phyloP scores from a whole-genome alignment of 2,329 filamentous ascomycete genomes.

The Neoarthrinium moseri region DNA sequence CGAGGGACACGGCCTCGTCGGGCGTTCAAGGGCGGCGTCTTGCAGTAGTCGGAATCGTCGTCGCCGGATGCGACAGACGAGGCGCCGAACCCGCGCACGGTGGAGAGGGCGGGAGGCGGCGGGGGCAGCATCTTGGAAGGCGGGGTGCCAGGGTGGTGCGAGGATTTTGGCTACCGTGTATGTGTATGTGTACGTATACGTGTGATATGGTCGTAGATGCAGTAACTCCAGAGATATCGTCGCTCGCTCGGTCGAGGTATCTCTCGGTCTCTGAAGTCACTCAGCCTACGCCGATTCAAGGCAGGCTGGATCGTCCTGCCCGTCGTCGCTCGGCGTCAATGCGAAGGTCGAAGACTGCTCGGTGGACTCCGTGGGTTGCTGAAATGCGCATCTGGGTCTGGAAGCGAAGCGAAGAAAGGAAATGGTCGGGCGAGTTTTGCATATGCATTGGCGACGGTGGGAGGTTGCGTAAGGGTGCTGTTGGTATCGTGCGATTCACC shows the following conservation, averaged over 20 bases:
- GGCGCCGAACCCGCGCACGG: constrained; percentile 56
- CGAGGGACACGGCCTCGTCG: constrained; percentile 37
- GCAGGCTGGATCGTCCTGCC: constrained; percentile 38
- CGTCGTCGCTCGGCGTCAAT: constrained; percentile 60
- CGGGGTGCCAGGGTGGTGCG: not conserved
- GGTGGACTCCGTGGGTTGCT: constrained; percentile 47
- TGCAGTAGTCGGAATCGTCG: constrained; percentile 53
- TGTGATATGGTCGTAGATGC: not conserved
- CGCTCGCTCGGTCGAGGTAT: constrained; percentile 2
- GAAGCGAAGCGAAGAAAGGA: constrained; percentile 47
- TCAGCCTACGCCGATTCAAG: constrained; percentile 37
- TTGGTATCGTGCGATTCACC: constrained; percentile 15
- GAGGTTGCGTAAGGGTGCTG: constrained; percentile 14
- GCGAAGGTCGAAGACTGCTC: constrained; percentile 50
- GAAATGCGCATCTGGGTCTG: constrained; percentile 58
- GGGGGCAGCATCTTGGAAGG: constrained; percentile 42
- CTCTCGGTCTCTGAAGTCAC: not conserved
- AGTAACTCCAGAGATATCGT: constrained; percentile 4
- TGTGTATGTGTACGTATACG: constrained; percentile 5
- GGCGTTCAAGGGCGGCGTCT: constrained; percentile 35
- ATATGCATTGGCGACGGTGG: constrained; percentile 52
- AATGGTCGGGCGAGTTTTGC: constrained; percentile 41
- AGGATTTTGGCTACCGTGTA: constrained; percentile 4
- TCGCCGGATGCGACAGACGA: constrained; percentile 55
- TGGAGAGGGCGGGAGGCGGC: constrained; percentile 49